Conservation (phyloP, 2,329 filamentous ascomycete genomes). For the Venturia carpophila region DNA sequence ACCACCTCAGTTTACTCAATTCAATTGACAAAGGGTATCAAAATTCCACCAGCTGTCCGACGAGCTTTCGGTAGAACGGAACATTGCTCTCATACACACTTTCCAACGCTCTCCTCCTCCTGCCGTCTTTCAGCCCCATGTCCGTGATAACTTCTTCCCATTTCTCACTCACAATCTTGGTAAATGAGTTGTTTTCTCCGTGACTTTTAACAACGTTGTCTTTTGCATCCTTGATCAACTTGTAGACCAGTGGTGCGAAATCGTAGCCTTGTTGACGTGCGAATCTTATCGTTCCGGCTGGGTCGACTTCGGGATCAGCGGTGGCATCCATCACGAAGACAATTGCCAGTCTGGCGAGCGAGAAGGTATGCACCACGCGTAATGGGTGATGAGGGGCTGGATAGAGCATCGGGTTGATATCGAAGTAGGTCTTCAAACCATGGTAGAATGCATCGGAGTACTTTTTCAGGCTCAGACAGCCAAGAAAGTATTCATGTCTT, state of each 20-base stretch:
- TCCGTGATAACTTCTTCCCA: conserved; percentile 30
- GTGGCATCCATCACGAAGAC: conserved; percentile 24
- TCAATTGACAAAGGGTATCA: neutral
- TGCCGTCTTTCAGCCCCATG: conserved; percentile 20
- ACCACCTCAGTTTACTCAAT: neutral
- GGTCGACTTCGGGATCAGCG: conserved; percentile 13
- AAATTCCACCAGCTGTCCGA: neutral
- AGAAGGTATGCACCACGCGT: conserved; percentile 43
- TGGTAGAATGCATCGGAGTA: conserved; percentile 43
- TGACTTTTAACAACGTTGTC: conserved; percentile 37
- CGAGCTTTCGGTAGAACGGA: conserved; percentile 7
- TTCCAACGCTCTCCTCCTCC: conserved; percentile 3
- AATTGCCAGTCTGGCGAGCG: conserved; percentile 32
- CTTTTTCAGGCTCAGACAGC: conserved; percentile 36
- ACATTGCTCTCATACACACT: conserved; percentile 11
- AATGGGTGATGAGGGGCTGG: conserved; percentile 44
- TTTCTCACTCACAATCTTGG: conserved; percentile 33
- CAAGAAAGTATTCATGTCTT: conserved; percentile 46
- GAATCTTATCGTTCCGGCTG: conserved; percentile 13
- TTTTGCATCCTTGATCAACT: conserved; percentile 36
- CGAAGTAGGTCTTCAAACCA: conserved; percentile 43
- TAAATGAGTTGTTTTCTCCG: conserved; percentile 36
- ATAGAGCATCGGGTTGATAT: conserved; percentile 46
- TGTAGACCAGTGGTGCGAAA: conserved; percentile 36
- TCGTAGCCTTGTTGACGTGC: conserved; percentile 31